A percentile compares a stretch with the other conserved stretches of the same genome.
Evolutionary conservation across 1,284 basidiomycete genomes (phyloP).

Genomic region (Malassezia slooffiae): DNA sequence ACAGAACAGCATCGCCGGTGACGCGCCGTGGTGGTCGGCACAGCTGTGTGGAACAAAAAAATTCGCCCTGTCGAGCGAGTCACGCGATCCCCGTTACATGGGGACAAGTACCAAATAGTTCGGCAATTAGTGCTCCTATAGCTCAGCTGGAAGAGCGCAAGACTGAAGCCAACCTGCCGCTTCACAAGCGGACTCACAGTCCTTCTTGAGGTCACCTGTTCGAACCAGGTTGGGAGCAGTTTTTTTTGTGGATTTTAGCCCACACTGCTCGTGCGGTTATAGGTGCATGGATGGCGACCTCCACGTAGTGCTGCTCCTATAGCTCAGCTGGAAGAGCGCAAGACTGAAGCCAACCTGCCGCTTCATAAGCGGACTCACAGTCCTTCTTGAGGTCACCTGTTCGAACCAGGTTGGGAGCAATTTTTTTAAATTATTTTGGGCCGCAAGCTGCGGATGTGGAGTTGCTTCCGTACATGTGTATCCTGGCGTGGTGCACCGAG

Average conservation of each 20-base stretch:
- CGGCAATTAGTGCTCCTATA: slow-evolving; percentile 7
- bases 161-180: slow-evolving; percentile 13
- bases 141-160: slow-evolving; percentile 20
- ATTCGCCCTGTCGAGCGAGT: too few species aligned
- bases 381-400: slow-evolving; percentile 20
- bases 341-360: slow-evolving; percentile 13
- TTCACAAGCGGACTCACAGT: slow-evolving; percentile 14
- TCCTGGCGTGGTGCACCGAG: slow-evolving; percentile 8
- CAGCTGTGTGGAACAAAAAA: too few species aligned
- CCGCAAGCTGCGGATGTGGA: too few species aligned
- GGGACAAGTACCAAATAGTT: too few species aligned
- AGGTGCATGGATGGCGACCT: neutral
- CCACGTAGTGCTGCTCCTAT: slow-evolving; percentile 5
- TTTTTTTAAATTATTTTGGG: neutral
- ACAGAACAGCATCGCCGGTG: slow-evolving; percentile 82
- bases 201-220: slow-evolving; percentile 20
- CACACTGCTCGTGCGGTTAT: too few species aligned
- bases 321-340: slow-evolving; percentile 20
- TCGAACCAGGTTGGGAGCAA: slow-evolving; percentile 20
- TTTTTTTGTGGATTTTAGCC: neutral
- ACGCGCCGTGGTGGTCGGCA: too few species aligned
- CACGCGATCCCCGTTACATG: too few species aligned
- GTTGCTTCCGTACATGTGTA: slow-evolving; percentile 6
- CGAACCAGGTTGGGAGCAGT: slow-evolving; percentile 20
- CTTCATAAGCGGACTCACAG: slow-evolving; percentile 10